Percentiles rank a stretch among this genome's conserved stretches.
phyloP scores from a whole-genome alignment of 1,139 yeast genomes.

The Kazachstania sp. region DNA sequence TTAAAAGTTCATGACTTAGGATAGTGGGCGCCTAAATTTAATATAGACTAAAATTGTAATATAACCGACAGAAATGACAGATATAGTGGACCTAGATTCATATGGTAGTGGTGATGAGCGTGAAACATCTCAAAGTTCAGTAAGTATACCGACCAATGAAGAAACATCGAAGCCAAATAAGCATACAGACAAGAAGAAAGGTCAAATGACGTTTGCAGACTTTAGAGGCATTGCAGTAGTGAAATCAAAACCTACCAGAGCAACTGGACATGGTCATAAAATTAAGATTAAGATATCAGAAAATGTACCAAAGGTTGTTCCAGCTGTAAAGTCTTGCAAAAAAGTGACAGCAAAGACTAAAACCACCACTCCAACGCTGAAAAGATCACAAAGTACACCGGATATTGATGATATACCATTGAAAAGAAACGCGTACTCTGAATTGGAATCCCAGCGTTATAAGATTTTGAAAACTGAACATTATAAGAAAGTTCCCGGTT shows the following conservation, averaged over 20 bases:
- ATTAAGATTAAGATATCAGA: background rate
- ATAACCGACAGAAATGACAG: background rate
- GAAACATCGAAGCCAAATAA: no score
- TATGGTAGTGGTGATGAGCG: background rate
- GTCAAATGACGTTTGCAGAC: constrained; percentile 20
- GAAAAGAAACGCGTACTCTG: background rate
- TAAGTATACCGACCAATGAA: background rate
- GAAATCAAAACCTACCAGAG: background rate
- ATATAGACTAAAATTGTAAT: no score
- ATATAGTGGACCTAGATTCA: background rate
- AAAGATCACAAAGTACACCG: background rate
- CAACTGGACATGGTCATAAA: background rate
- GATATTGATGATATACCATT: background rate
- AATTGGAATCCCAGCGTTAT: background rate
- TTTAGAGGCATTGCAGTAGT: constrained; percentile 14
- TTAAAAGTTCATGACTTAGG: no score
- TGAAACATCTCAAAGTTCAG: background rate
- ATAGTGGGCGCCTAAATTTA: no score
- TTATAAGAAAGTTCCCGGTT: constrained; percentile 9
- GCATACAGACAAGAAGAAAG: background rate
- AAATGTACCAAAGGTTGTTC: background rate
- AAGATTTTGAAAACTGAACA: constrained; percentile 2
- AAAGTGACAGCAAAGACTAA: background rate
- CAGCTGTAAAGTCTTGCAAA: background rate
- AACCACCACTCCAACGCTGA: background rate